Conservation (phyloP, 257 asterid genomes). For the Cruciata laevipes region DNA sequence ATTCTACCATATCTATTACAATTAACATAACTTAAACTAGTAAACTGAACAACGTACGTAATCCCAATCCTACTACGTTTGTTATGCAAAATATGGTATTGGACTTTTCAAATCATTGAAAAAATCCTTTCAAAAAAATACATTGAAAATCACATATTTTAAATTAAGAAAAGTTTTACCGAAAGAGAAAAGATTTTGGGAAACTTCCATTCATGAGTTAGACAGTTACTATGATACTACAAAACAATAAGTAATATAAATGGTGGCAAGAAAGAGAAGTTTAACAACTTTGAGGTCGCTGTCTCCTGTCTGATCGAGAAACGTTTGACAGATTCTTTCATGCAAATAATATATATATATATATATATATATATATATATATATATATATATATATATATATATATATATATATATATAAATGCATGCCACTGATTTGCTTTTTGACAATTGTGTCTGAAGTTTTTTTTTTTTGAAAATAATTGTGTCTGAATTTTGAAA, state of each 20-base stretch:
- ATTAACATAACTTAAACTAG: too few species aligned
- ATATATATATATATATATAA: too few species aligned
- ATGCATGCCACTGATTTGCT: neutral
- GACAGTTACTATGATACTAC: neutral
- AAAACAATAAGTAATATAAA: too few species aligned
- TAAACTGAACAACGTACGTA: too few species aligned
- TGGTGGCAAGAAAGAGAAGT: neutral
- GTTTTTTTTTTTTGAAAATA: too few species aligned
- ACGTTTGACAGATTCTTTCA: neutral
- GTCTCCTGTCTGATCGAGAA: too few species aligned
- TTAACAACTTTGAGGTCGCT: neutral
- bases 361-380: too few species aligned
- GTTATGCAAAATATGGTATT: neutral
- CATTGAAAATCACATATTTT: neutral
- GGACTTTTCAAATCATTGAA: neutral
- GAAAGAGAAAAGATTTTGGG: neutral
- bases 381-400: too few species aligned
- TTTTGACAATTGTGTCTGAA: neutral
- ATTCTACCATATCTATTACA: too few species aligned
- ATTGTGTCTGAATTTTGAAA: neutral
- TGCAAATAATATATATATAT: too few species aligned
- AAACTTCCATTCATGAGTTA: neutral
- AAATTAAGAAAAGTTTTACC: too few species aligned
- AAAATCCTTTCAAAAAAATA: too few species aligned
- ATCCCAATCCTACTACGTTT: neutral